phyloP scores from a whole-genome alignment of 495 filamentous ascomycete genomes.

The Glonium stellatum region DNA sequence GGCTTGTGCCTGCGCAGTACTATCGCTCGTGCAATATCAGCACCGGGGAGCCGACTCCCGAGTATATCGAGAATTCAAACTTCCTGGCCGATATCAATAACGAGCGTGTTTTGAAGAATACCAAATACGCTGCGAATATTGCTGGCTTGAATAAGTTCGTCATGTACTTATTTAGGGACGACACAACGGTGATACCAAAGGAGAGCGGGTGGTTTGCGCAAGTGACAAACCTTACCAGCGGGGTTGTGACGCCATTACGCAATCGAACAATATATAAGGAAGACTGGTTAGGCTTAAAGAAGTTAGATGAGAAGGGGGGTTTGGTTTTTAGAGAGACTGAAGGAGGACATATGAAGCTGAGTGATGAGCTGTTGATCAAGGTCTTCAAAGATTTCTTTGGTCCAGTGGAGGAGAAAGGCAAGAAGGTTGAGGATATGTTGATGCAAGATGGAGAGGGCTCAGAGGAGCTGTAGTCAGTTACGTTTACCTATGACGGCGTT shows the following conservation, averaged over 20 bases:
- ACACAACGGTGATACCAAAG: conserved; percentile 81
- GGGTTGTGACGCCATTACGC: conserved; percentile 56
- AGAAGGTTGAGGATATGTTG: background rate
- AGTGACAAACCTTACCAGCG: conserved; percentile 56
- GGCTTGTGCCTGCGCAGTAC: conserved; percentile 90
- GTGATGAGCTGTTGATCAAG: conserved; percentile 56
- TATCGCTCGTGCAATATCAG: conserved; percentile 49
- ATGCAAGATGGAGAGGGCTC: background rate
- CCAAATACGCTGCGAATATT: conserved; percentile 65
- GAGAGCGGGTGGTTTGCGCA: conserved; percentile 89
- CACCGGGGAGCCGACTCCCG: conserved; percentile 49
- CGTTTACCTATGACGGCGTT: background rate
- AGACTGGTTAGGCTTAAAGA: conserved; percentile 88
- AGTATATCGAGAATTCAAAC: conserved; percentile 76
- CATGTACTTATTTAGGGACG: conserved; percentile 85
- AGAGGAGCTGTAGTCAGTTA: background rate
- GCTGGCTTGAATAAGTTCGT: conserved; percentile 66
- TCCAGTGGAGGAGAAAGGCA: conserved; percentile 27
- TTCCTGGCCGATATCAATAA: conserved; percentile 99
- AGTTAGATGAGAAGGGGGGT: conserved; percentile 70
- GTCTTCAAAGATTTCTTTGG: conserved; percentile 71
- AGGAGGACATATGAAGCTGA: conserved; percentile 80
- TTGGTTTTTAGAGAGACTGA: conserved; percentile 64
- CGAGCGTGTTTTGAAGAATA: conserved; percentile 70
- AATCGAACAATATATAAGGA: conserved; percentile 74